Percentiles rank a stretch among this genome's conserved stretches.
Conservation (phyloP, 2,329 filamentous ascomycete genomes). For the Teratosphaeria epicoccoides region DNA sequence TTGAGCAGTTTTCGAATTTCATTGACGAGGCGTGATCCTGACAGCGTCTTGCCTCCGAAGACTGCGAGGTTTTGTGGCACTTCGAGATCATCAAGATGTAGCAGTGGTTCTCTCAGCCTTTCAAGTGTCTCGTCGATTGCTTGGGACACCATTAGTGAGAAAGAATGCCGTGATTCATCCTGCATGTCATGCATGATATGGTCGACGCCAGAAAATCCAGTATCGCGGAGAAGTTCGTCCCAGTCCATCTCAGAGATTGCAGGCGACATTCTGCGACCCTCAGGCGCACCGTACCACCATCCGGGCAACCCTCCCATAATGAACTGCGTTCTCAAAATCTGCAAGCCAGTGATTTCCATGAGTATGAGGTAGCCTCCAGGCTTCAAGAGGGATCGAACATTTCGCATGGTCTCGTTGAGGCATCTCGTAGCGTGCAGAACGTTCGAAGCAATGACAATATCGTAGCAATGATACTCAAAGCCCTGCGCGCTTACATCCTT, state of each 20-base stretch:
- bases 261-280: not conserved
- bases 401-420: constrained; percentile 8
- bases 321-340: too few relatives aligned
- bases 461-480: constrained; percentile 20
- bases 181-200: not conserved
- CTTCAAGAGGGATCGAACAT: constrained; percentile 16
- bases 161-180: not conserved
- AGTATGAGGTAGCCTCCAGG: constrained; percentile 9
- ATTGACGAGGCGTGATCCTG: not conserved
- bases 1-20: not conserved
- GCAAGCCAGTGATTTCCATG: not conserved
- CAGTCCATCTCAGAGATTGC: not conserved
- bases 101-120: not conserved
- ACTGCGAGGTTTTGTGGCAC: not conserved
- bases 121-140: not conserved
- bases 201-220: not conserved
- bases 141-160: not conserved
- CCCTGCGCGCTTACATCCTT: constrained; percentile 24
- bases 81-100: not conserved
- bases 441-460: constrained; percentile 17
- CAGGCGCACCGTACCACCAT: not conserved
- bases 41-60: not conserved
- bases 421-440: constrained; percentile 16
- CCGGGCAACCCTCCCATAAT: not conserved
- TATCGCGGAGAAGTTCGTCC: not conserved